Conservation (phyloP, 2,329 filamentous ascomycete species). For the Juglanconis juglandina region DNA sequence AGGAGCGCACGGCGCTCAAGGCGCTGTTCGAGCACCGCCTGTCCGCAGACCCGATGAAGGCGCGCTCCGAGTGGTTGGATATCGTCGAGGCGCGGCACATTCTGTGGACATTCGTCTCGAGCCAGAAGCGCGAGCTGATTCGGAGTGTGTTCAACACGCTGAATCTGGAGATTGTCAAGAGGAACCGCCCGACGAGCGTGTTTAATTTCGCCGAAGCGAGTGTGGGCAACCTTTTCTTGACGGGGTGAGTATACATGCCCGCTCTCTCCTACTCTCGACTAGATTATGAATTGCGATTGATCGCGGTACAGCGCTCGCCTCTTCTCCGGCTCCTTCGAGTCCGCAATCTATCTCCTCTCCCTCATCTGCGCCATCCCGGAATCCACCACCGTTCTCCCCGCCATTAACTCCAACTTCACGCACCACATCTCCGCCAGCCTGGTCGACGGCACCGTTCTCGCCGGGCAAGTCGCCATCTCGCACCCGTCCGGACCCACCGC, state of each 20-base stretch:
- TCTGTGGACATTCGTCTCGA: slow-evolving; percentile 70
- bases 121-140: slow-evolving; percentile 72
- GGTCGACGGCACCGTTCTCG: slow-evolving; percentile 71
- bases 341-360: slow-evolving; percentile 83
- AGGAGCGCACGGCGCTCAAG: slow-evolving; percentile 72
- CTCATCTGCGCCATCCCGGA: slow-evolving; percentile 81
- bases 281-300: not conserved
- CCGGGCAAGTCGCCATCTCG: slow-evolving; percentile 88
- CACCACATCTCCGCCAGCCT: slow-evolving; percentile 89
- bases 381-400: slow-evolving; percentile 75
- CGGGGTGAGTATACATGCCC: slow-evolving; percentile 47
- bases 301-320: slow-evolving; percentile 58
- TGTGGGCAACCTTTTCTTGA: slow-evolving; percentile 76
- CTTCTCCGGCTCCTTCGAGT: slow-evolving; percentile 90
- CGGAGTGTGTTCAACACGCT: slow-evolving; percentile 73
- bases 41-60: slow-evolving; percentile 55
- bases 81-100: slow-evolving; percentile 79
- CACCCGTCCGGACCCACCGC: slow-evolving; percentile 71
- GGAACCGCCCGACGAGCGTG: slow-evolving; percentile 66
- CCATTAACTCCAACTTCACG: slow-evolving; percentile 91
- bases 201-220: slow-evolving; percentile 77
- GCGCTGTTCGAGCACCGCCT: slow-evolving; percentile 85
- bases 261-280: not conserved
- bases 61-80: slow-evolving; percentile 78
- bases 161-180: slow-evolving; percentile 75